Percentiles rank a stretch among this genome's conserved stretches.
phyloP scores from a whole-genome alignment of 768 basidiomycete genomes.

The Rhodocollybia butyracea region DNA sequence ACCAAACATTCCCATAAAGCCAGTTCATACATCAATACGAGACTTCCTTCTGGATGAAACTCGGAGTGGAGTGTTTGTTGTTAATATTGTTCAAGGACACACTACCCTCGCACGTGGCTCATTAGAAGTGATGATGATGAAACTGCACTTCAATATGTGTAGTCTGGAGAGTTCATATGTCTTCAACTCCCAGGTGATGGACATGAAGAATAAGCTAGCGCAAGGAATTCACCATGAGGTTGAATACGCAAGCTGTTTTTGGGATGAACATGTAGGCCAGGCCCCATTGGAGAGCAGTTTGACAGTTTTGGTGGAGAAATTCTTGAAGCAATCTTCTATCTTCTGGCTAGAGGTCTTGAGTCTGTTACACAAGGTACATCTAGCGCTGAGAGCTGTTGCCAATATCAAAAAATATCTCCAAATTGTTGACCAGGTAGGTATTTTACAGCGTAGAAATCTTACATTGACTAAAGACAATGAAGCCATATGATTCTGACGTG shows the following conservation, averaged over 20 bases:
- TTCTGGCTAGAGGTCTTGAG: slow-evolving; percentile 3
- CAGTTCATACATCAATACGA: not conserved
- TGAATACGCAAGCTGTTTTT: not conserved
- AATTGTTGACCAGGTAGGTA: too few species aligned
- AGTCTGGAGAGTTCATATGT: not conserved
- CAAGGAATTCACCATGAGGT: not conserved
- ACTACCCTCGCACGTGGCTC: not conserved
- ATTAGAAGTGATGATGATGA: not conserved
- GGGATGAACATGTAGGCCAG: not conserved
- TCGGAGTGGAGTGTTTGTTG: not conserved
- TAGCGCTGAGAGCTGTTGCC: too few species aligned
- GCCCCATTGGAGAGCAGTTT: not conserved
- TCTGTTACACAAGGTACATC: too few species aligned
- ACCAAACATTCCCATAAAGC: not conserved
- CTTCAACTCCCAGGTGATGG: not conserved
- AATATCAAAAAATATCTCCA: too few species aligned
- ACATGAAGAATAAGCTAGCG: not conserved
- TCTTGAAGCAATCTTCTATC: not conserved
- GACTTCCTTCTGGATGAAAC: not conserved
- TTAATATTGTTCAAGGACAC: not conserved
- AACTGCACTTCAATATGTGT: slow-evolving; percentile 1
- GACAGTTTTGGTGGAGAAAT: not conserved
- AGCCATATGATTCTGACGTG: too few species aligned
- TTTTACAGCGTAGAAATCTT: too few species aligned
- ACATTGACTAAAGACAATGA: too few species aligned